Evolutionary conservation across 139 green algal genomes (phyloP), one percentile per base, ranked within the genome.

Genomic region (Trebouxia sp.): DNA sequence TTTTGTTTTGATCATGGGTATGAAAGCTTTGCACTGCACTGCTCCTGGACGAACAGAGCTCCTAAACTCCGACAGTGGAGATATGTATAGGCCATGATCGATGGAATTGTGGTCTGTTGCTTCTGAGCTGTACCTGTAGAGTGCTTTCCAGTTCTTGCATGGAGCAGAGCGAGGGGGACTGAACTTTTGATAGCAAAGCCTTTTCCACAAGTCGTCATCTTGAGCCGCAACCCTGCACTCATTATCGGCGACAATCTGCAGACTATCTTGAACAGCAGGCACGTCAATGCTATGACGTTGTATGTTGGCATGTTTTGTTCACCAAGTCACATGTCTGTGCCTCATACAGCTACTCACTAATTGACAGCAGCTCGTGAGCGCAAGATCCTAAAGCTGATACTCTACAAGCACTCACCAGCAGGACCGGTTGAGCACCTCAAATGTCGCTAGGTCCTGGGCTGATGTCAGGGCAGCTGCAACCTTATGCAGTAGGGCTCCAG

Each of bases 131-230:
- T 41, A 88, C 66, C 65, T 80, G 74, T 81, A 89, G 26, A 89
- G 50, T 20, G 80, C 65, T 24, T 53, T 65, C 85, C 85, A 89
- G 58, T 38, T 76, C 0, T 79, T 62, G 30, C 47, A 65, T 14
- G 74, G 45, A 15, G 12, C 51, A 50, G 39, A n/a, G 22, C 35
- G 32, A 3, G 82, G 79, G 30, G 81, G 78, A 24, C 51, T 80
- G 39, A 86, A 89, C 37, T 77, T 80, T 5, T 47, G 38, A 35
- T 48, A 47, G 79, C 80, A 87, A 24, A 85, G 72, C 38, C 37
- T 17, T 48, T 62, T 74, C 85, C 85, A 89, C 41, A 89, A 28
- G 12, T 56, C 3, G 17, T 88, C 47, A 38, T 75, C 78, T 39
- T 32, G 11, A 5, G 56, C 67, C 26, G 82, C 56, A 7, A 35